These are phyloP conservation scores for Blastobotrys ciferrii DNA, from an alignment of 1,139 yeast genomes.

Conservation along the genomic window DNA sequence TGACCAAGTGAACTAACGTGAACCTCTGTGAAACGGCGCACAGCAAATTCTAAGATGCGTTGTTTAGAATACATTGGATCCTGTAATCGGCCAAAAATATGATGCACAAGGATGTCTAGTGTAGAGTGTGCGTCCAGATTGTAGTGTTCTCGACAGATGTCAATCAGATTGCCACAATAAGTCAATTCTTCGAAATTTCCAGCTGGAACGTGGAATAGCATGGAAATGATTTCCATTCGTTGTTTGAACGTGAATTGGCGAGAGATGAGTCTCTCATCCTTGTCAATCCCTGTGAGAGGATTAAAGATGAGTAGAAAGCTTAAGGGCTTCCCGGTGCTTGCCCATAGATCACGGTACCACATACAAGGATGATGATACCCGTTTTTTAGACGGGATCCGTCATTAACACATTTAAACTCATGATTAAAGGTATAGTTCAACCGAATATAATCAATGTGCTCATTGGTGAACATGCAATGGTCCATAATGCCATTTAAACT, in stretches of 20 bases:
- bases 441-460: neutral
- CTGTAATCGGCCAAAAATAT: neutral
- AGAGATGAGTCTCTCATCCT: neutral
- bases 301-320: neutral
- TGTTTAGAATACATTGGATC: neutral
- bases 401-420: slow-evolving; percentile 1
- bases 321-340: neutral
- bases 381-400: neutral
- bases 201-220: neutral
- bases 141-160: neutral
- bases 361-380: neutral
- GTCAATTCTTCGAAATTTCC: neutral
- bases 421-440: slow-evolving; percentile 5
- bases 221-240: neutral
- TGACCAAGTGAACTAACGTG: too few relatives aligned
- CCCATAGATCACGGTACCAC: slow-evolving; percentile 5
- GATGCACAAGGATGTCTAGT: neutral
- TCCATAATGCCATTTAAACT: slow-evolving; percentile 6
- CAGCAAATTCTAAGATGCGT: neutral
- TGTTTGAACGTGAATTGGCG: neutral
- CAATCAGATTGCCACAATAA: slow-evolving; percentile 1
- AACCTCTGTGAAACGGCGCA: too few relatives aligned
- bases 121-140: neutral
- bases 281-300: slow-evolving; percentile 1
- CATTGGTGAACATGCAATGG: neutral